These are phyloP conservation scores for Sphagnurus paluster DNA, from an alignment of 1,284 basidiomycete genomes.

Conservation along the genomic window DNA sequence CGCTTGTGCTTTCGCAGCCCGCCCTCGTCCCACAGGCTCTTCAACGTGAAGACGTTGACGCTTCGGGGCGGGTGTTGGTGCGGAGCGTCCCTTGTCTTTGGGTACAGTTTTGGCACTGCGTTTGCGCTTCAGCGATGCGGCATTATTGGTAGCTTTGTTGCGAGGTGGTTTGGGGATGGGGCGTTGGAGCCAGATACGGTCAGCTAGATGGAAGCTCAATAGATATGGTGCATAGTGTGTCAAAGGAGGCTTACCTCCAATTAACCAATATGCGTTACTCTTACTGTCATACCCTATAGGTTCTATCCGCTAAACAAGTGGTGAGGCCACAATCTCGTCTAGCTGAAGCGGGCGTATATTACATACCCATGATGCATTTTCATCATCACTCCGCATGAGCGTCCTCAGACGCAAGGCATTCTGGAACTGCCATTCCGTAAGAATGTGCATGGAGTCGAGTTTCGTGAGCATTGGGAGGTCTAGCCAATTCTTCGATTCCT, in stretches of 20 bases:
- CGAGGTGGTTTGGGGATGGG: conserved; percentile 52
- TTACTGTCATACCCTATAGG: conserved; percentile 86
- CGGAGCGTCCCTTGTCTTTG: conserved; percentile 23
- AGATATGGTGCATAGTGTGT: not conserved
- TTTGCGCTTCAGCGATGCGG: conserved; percentile 56
- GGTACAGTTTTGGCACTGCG: conserved; percentile 28
- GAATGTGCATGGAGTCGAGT: conserved; percentile 72
- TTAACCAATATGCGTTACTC: conserved; percentile 86
- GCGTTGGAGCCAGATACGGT: conserved; percentile 88
- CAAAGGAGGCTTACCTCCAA: conserved; percentile 55
- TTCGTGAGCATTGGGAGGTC: conserved; percentile 70
- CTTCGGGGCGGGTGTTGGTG: conserved; percentile 24
- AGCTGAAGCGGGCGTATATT: too few relatives aligned
- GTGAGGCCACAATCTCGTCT: too few relatives aligned
- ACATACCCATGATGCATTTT: conserved; percentile 73
- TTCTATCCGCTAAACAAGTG: conserved; percentile 69
- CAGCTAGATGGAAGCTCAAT: conserved; percentile 39
- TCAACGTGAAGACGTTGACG: conserved; percentile 26
- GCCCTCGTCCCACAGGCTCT: conserved; percentile 33
- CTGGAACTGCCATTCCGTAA: conserved; percentile 83
- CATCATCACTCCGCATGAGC: conserved; percentile 78
- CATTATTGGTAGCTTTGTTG: conserved; percentile 12
- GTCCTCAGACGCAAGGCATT: conserved; percentile 63
- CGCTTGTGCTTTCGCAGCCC: conserved; percentile 70
- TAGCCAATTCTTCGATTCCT: conserved; percentile 61